Evolutionary conservation across 148 eudicot genomes (phyloP), one percentile per base, ranked within the genome.

Genomic region (Amaranthus cruentus): DNA sequence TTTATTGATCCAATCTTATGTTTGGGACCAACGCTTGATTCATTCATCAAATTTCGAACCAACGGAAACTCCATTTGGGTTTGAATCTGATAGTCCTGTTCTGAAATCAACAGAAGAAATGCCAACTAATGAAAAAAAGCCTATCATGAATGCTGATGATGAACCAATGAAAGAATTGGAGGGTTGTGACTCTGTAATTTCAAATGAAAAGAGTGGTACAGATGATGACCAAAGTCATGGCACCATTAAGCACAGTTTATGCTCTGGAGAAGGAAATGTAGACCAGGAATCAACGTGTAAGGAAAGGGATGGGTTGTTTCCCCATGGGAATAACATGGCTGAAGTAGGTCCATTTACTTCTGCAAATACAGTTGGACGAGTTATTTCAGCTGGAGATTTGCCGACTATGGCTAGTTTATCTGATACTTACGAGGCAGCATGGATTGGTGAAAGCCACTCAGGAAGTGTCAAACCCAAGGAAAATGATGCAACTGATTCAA

Each of bases 1-100:
- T 38, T 80, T 95, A 79, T 77, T 95, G 44, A 85, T 92, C 75
- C 94, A 88, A 58, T 87, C 96, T 65, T 92, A 92, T 77, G 73
- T 87, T 67, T 92, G 99, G 99, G 97, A 95, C 77, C 96, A 85
- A 51, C 90, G 89, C 47, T 85, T 95, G 72, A 80, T 90, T 38
- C 75, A 84, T 82, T 86, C 90, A 49, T 87, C 89, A n/a, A 81
- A 79, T 78, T 71, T 84, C 66, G 84, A 82, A 46, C 73, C 61
- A 55, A 86, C 74, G 60, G 78, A 38, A 50, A 70, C 71, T 64
- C 78, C 55, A 49, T 69, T 62, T 70, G 73, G 74, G 52, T 44
- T 62, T 70, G 73, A 72, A 49, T 44, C 72, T 55, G 80, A 68
- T 44, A 69, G 62, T 75, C 43, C 77, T 72, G 62, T 65, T 42